Conservation (phyloP, 2,329 filamentous ascomycete genomes). For the Exophiala spinifera region DNA sequence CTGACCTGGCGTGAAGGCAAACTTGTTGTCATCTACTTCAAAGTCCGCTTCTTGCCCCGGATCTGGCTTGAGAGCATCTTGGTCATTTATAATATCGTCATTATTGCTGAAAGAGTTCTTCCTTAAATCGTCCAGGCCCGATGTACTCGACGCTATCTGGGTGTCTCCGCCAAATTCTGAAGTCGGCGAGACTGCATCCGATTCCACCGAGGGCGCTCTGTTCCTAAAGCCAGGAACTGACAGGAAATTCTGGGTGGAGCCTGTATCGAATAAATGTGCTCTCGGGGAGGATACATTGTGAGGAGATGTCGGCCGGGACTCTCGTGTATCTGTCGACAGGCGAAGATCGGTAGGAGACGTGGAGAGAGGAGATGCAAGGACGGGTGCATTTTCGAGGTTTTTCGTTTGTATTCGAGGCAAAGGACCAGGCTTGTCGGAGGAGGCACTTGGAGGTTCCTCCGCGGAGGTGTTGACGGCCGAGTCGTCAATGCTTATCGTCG, state of each 20-base stretch:
- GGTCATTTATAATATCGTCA: conserved; percentile 54
- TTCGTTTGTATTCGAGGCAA: conserved; percentile 40
- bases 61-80: conserved; percentile 65
- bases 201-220: conserved; percentile 61
- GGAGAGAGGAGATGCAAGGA: conserved; percentile 33
- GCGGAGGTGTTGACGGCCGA: conserved; percentile 39
- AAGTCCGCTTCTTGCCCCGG: conserved; percentile 70
- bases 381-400: conserved; percentile 35
- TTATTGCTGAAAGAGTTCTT: conserved; percentile 37
- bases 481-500: conserved; percentile 58
- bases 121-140: conserved; percentile 41
- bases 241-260: conserved; percentile 55
- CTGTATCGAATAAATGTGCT: conserved; percentile 50
- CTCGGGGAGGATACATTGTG: conserved; percentile 64
- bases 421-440: conserved; percentile 35
- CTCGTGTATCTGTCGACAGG: conserved; percentile 54
- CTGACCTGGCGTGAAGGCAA: conserved; percentile 71
- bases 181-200: conserved; percentile 49
- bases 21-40: conserved; percentile 63
- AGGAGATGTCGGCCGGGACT: conserved; percentile 62
- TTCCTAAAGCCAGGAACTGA: conserved; percentile 63
- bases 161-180: conserved; percentile 54
- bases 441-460: conserved; percentile 12
- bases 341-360: conserved; percentile 50
- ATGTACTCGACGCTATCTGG: conserved; percentile 47